Evolutionary conservation across 2,329 filamentous ascomycete species (phyloP), one percentile per base, ranked within the genome.

Genomic region (Stachybotrys chartarum): DNA sequence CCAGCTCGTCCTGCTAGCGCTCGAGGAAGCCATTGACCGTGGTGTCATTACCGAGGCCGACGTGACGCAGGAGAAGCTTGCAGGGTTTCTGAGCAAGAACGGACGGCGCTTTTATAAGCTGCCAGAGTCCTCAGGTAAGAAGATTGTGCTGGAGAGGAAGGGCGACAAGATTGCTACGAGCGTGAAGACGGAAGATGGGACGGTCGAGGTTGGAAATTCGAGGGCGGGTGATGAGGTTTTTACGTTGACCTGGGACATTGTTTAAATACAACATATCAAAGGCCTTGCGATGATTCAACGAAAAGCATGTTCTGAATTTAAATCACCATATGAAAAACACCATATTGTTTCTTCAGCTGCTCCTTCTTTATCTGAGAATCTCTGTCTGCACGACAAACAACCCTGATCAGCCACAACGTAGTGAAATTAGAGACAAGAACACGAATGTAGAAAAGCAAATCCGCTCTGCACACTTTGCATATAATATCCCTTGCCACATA

Each of bases 1-100:
- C 2, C 83, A 84, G 54, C 78, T 85, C 51, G 85, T 90, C 50
- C 72, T 91, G 30, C 64, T 74, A 39, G 80, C 76, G 1, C 72
- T 91, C 46, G 81, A 88, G 68, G 80, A 83, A 61, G 87, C 79
- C 5, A 73, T 87, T 5, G 73, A 75, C 58, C 74, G 78, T 11
- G 79, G 78, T 2, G 75, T 80, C 42, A 75, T 85, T 49, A 65
- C 66, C 7, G 76, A 79, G 55, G 70, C 67, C 0, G 76, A 81
- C n/a, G 71, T 85, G 8, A 82, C 80, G 6, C 74, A 78, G 58
- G 80, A 82, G 59, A 73, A 73, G 53, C 70, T 86, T 1, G 76
- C 76, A 56, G 75, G 74, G 2, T 86, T 86, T 68, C 67, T 85
- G 32, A 77, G 80, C 64, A 63, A 66, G 3, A 76, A 73, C 55